Conservation (phyloP, 2,329 filamentous ascomycete genomes). For the Aspergillus candidus region DNA sequence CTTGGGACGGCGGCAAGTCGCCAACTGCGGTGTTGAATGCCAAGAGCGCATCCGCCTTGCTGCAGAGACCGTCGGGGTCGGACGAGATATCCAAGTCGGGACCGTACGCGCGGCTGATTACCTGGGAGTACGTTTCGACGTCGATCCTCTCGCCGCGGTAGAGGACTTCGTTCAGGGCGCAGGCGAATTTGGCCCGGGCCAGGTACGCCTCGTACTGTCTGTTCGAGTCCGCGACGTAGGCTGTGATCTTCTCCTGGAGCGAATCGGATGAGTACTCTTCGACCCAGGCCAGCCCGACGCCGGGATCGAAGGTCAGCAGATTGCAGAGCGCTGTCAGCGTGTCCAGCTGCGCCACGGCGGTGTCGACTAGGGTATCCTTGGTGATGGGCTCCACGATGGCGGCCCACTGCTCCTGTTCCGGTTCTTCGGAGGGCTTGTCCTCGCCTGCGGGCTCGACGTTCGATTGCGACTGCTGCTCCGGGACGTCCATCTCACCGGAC, state of each 20-base stretch:
- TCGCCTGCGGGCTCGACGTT: constrained; percentile 10
- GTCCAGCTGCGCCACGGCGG: constrained; percentile 58
- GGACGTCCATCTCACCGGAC: constrained; percentile 16
- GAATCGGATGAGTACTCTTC: constrained; percentile 52
- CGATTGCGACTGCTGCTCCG: constrained; percentile 9
- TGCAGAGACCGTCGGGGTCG: constrained; percentile 47
- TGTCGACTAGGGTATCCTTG: constrained; percentile 60
- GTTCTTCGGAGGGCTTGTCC: constrained; percentile 19
- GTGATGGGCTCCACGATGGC: constrained; percentile 62
- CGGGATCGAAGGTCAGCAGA: constrained; percentile 40
- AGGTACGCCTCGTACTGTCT: constrained; percentile 49
- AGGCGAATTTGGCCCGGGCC: constrained; percentile 51
- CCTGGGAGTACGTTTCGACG: constrained; percentile 47
- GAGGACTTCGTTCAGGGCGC: constrained; percentile 51
- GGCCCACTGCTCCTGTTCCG: constrained; percentile 57
- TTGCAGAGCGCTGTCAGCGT: constrained; percentile 49
- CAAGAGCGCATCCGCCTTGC: constrained; percentile 52
- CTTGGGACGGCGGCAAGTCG: constrained; percentile 24
- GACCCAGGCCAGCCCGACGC: constrained; percentile 49
- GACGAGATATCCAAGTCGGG: constrained; percentile 35
- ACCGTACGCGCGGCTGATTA: constrained; percentile 38
- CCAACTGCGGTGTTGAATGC: constrained; percentile 47
- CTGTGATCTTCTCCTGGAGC: constrained; percentile 48
- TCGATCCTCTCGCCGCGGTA: constrained; percentile 49
- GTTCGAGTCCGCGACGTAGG: constrained; percentile 44